These are phyloP conservation scores for Termitomyces sp. DNA, from an alignment of 768 basidiomycete species.

Conservation along the genomic window DNA sequence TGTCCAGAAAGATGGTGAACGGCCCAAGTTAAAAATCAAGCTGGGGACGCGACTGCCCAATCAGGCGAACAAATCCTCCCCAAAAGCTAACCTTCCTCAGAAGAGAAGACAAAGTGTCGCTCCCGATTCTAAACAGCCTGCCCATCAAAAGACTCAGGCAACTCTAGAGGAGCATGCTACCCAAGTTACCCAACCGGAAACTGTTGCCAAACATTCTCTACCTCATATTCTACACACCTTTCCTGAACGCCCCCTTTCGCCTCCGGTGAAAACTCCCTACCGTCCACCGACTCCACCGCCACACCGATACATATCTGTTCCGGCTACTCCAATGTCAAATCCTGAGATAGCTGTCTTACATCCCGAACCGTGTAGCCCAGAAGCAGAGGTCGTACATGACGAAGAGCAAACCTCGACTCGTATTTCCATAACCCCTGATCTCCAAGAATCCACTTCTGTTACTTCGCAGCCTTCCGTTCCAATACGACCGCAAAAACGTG, in stretches of 20 bases:
- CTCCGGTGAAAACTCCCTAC: background rate
- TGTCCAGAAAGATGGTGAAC: constrained; percentile 27
- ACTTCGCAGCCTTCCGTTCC: constrained; percentile 1
- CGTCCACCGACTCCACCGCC: background rate
- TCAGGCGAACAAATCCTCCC: constrained; percentile 20
- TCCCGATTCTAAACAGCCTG: constrained; percentile 15
- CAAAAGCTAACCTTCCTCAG: constrained; percentile 19
- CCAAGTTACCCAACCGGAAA: background rate
- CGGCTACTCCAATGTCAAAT: constrained; percentile 23
- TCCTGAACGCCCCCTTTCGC: background rate
- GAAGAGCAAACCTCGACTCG: background rate
- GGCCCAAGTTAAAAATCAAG: constrained; percentile 35
- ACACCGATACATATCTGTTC: background rate
- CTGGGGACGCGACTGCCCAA: constrained; percentile 16
- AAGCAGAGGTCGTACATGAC: background rate
- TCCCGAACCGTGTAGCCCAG: constrained; percentile 11
- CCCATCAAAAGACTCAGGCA: background rate
- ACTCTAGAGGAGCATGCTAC: background rate
- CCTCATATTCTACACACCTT: background rate
- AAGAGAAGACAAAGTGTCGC: constrained; percentile 19
- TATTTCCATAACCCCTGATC: constrained; percentile 5
- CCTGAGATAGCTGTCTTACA: constrained; percentile 23
- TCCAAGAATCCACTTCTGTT: background rate
- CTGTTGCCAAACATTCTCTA: background rate
- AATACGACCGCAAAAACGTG: constrained; percentile 14